These are phyloP conservation scores for Wallacemonas collosoma DNA, from an alignment of 208 protist species.

Conservation along the genomic window DNA sequence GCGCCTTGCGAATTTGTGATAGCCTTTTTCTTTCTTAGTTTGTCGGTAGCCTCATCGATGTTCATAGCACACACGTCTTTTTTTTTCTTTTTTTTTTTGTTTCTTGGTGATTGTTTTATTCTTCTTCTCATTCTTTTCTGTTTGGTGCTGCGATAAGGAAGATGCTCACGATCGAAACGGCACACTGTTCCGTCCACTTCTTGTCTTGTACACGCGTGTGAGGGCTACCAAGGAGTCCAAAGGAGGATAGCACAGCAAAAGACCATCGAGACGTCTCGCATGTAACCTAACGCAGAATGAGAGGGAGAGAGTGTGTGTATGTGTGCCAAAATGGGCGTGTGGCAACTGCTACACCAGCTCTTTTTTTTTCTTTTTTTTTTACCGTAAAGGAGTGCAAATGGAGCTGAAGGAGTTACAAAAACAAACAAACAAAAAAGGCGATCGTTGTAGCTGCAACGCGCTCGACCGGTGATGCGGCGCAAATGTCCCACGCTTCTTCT, in stretches of 20 bases:
- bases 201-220: no score
- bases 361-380: conserved; percentile 19
- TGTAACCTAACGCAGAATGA: no score
- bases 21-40: conserved; percentile 4
- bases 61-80: background rate
- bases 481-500: conserved; percentile 5
- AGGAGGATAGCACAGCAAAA: no score
- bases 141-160: background rate
- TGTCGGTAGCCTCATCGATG: background rate
- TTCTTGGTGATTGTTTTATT: background rate
- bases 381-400: background rate
- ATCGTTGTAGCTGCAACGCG: no score
- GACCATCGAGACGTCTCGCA: no score
- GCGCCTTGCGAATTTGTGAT: no score
- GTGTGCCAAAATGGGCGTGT: no score
- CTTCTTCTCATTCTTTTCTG: conserved; percentile 15
- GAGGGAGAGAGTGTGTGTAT: no score
- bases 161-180: no score
- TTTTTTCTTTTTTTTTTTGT: background rate
- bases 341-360: background rate
- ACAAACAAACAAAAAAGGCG: conserved; percentile 1
- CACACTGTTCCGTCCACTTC: no score
- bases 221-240: no score
- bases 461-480: no score
- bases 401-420: background rate